These are phyloP conservation scores for Torulaspora quercuum DNA, from an alignment of 805 yeast genomes.

Conservation along the genomic window DNA sequence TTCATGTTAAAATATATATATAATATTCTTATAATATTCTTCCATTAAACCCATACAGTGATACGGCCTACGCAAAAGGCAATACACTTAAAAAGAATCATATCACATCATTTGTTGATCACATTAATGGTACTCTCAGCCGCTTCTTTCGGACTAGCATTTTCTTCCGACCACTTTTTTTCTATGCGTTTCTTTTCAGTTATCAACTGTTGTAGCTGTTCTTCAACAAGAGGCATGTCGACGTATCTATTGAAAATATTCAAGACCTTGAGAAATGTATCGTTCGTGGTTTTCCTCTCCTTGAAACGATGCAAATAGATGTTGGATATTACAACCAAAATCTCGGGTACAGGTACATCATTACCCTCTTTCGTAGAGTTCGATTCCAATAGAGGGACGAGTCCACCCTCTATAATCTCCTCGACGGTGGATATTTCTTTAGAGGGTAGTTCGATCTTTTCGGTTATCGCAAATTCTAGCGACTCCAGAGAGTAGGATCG, in stretches of 20 bases:
- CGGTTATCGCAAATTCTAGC: slow-evolving; percentile 48
- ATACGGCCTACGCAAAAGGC: too few species aligned
- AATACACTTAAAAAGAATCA: too few species aligned
- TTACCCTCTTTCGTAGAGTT: slow-evolving; percentile 14
- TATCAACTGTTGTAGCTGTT: slow-evolving; percentile 39
- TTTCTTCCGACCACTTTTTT: background rate
- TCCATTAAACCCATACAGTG: too few species aligned
- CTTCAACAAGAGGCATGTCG: slow-evolving; percentile 40
- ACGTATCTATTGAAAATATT: slow-evolving; percentile 40
- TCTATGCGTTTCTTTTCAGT: slow-evolving; percentile 38
- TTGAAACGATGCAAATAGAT: slow-evolving; percentile 50
- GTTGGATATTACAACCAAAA: slow-evolving; percentile 64
- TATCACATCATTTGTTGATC: background rate
- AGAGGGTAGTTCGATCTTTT: slow-evolving; percentile 37
- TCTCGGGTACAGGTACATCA: slow-evolving; percentile 55
- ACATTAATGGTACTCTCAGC: background rate
- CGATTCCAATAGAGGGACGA: slow-evolving; percentile 52
- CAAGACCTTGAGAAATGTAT: slow-evolving; percentile 39
- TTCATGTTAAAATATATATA: slow-evolving; percentile 2
- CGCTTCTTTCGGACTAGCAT: background rate
- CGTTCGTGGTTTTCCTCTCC: slow-evolving; percentile 36
- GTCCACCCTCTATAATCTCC: slow-evolving; percentile 65
- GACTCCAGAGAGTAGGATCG: slow-evolving; percentile 61
- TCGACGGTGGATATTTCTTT: slow-evolving; percentile 44
- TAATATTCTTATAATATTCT: slow-evolving; percentile 1